Evolutionary conservation across 1,284 basidiomycete species (phyloP).

Genomic region (Cutaneotrichosporon arboriforme): DNA sequence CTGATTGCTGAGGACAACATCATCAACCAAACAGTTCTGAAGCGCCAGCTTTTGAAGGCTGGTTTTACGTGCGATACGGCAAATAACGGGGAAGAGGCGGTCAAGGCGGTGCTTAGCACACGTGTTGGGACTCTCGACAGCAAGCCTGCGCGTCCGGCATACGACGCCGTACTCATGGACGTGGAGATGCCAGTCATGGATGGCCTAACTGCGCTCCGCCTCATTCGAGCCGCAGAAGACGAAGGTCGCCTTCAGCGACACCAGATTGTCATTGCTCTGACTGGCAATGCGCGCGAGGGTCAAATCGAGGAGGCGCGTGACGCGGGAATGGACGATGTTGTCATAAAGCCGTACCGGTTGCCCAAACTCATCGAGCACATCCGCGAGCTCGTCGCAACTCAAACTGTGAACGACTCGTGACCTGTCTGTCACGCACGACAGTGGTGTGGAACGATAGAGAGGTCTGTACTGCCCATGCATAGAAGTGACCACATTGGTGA

Average conservation of each 20-base stretch:
- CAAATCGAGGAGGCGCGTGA: conserved; percentile 33
- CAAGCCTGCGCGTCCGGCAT: not conserved
- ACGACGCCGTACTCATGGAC: conserved; percentile 28
- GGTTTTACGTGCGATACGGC: conserved; percentile 35
- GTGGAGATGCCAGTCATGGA: conserved; percentile 45
- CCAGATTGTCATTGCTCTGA: conserved; percentile 41
- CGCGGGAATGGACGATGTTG: conserved; percentile 29
- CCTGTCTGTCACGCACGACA: too few relatives aligned
- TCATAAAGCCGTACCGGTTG: conserved; percentile 25
- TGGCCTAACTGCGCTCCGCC: conserved; percentile 38
- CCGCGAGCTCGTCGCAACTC: too few relatives aligned
- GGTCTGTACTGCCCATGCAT: too few relatives aligned
- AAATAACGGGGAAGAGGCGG: conserved; percentile 41
- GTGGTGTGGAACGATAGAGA: too few relatives aligned
- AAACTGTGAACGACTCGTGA: too few relatives aligned
- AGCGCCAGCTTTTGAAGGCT: conserved; percentile 40
- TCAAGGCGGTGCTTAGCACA: conserved; percentile 21
- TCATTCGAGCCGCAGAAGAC: conserved; percentile 36
- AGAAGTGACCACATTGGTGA: too few relatives aligned
- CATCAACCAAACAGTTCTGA: conserved; percentile 46
- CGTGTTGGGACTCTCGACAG: too few relatives aligned
- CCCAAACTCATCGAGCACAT: conserved; percentile 11
- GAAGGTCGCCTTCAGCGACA: conserved; percentile 19
- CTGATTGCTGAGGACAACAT: conserved; percentile 40
- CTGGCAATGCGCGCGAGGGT: conserved; percentile 37